Percentiles rank a stretch among this genome's conserved stretches.
phyloP scores from a whole-genome alignment of 139 green algal genomes.

The Zygnema cylindricum region DNA sequence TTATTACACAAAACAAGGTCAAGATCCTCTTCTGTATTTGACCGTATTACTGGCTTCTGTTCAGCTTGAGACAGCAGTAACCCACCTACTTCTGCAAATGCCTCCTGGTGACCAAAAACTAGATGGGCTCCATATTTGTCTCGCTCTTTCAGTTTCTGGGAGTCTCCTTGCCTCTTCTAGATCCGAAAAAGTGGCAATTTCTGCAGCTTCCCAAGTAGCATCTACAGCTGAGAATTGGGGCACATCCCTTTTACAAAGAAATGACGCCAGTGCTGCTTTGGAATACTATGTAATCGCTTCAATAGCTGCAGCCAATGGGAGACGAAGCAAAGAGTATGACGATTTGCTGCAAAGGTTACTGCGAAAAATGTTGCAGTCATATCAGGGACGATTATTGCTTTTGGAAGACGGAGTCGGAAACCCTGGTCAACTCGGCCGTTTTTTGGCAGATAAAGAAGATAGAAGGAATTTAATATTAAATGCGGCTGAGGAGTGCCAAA shows the following conservation, averaged over 20 bases:
- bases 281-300: slow-evolving; percentile 42
- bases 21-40: slow-evolving; percentile 82
- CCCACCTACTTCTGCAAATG: slow-evolving; percentile 29
- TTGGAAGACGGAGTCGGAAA: too few relatives aligned
- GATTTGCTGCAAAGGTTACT: background rate
- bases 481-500: too few relatives aligned
- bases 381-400: background rate
- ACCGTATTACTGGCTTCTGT: slow-evolving; percentile 84
- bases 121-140: slow-evolving; percentile 53
- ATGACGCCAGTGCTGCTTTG: slow-evolving; percentile 9
- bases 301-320: slow-evolving; percentile 5
- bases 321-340: background rate
- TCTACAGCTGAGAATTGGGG: slow-evolving; percentile 37
- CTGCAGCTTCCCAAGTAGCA: slow-evolving; percentile 27
- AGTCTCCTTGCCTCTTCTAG: background rate
- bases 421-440: too few relatives aligned
- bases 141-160: slow-evolving; percentile 41
- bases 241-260: slow-evolving; percentile 6
- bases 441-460: too few relatives aligned
- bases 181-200: background rate
- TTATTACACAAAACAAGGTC: slow-evolving; percentile 81
- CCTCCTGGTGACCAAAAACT: background rate
- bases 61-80: slow-evolving; percentile 64
- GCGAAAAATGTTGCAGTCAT: background rate
- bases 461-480: too few relatives aligned